Evolutionary conservation across 495 filamentous ascomycete species (phyloP).

Genomic region (Penicillium lagena): DNA sequence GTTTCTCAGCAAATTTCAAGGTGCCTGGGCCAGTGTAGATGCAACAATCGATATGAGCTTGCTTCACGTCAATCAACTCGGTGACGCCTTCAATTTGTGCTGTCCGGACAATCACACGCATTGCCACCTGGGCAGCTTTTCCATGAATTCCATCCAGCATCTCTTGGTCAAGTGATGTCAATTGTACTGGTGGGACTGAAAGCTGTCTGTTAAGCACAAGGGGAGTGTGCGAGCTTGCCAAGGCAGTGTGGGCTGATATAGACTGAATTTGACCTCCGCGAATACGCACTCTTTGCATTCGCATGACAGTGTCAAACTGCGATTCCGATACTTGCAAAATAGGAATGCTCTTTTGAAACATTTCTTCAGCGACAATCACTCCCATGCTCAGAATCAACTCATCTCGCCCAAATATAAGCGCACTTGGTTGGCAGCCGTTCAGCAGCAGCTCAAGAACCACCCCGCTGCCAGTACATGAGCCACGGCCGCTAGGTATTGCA

Average conservation of each 20-base stretch:
- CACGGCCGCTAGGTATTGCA: conserved; percentile 22
- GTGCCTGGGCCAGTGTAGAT: conserved; percentile 26
- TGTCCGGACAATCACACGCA: conserved; percentile 17
- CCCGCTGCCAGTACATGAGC: conserved; percentile 24
- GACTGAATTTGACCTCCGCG: background rate
- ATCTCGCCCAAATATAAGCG: conserved; percentile 17
- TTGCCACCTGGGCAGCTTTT: conserved; percentile 13
- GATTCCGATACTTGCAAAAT: conserved; percentile 10
- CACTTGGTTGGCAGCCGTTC: conserved; percentile 10
- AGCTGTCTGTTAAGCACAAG: background rate
- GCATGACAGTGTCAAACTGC: conserved; percentile 4
- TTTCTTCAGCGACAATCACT: conserved; percentile 18
- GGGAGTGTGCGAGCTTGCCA: background rate
- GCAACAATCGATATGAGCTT: conserved; percentile 26
- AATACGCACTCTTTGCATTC: conserved; percentile 2
- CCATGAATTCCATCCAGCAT: conserved; percentile 17
- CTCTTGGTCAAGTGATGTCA: conserved; percentile 7
- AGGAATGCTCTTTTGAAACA: conserved; percentile 21
- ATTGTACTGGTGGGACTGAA: background rate
- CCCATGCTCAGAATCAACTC: conserved; percentile 25
- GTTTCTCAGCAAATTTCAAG: conserved; percentile 14
- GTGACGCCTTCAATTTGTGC: conserved; percentile 13
- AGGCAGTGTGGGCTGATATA: background rate
- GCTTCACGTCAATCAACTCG: conserved; percentile 14
- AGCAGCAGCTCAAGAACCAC: conserved; percentile 27